Evolutionary conservation across 192 early-diverging fungal genomes (phyloP), one percentile per base, ranked within the genome.

Genomic region (Ambispora gerdemannii): DNA sequence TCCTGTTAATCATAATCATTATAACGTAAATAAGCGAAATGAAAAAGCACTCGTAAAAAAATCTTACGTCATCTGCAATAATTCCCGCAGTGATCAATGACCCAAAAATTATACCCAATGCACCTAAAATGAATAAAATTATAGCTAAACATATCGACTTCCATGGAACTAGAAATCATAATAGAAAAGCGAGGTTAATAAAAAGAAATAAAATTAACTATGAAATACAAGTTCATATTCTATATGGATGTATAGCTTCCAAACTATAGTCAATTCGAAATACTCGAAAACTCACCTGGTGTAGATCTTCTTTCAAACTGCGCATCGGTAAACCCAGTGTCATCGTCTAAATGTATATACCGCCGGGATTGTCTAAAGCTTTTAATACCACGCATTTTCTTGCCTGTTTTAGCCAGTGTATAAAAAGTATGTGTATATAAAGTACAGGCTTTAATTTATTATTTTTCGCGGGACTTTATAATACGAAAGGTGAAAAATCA

Each of bases 141-240:
- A 73, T 52, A 10, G 83, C 82, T 3, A 86, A 60, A 13, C 71
- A 50, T 55, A 86, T 86, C 2, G 82, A 81, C 31, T 79, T 86
- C 82, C 82, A 86, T 50, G 84, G 84, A 64, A 84, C 83, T 84
- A 43, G 19, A n/a, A n/a, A n/a, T n/a, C n/a, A n/a, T 64, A 20
- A 25, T 51, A 49, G 72, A 67, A 35, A 78, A 73, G 38, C 33
- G 24, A 25, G 27, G 27, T 34, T 32, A 20, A 34, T 30, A 1
- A 32, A 61, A 31, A 10, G n/a, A 2, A 32, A 62, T 34, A 30
- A 62, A 62, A 35, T 0, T 0, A 34, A 3, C 8, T 34, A 61
- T 53, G 22, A 47, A 50, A 65, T 50, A 3, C 3, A 17, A 49
- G 22, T 47, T 47, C 6, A 47, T 47, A n/a, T n/a, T 17, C 43